Evolutionary conservation across 106 monocot species (phyloP).

Genomic region (Iris macrosiphon): DNA sequence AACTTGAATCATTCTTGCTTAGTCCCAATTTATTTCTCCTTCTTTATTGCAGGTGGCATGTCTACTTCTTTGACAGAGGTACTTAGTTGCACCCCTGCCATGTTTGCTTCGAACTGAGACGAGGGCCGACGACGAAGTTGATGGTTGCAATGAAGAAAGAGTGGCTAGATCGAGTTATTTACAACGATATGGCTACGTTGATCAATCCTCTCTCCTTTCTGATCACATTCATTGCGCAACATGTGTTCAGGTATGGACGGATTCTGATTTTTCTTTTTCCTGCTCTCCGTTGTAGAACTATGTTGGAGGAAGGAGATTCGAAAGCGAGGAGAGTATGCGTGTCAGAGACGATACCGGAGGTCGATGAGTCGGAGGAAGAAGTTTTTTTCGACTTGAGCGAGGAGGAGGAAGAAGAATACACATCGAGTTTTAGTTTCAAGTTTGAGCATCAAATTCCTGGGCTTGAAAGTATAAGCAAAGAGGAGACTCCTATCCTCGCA

Average conservation of each 20-base stretch:
- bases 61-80: constrained; percentile 1
- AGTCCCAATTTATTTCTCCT: background rate
- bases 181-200: constrained; percentile 17
- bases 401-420: constrained; percentile 9
- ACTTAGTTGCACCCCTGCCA: background rate
- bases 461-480: background rate
- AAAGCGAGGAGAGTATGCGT: background rate
- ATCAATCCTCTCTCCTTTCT: constrained; percentile 12
- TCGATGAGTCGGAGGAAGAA: background rate
- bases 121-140: background rate
- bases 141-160: background rate
- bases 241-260: constrained; percentile 29
- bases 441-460: constrained; percentile 39
- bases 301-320: background rate
- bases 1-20: background rate
- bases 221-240: constrained; percentile 13
- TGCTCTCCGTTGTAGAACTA: constrained; percentile 11
- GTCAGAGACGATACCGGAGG: background rate
- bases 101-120: constrained; percentile 15
- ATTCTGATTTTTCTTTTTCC: background rate
- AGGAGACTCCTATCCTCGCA: background rate
- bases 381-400: background rate
- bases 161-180: background rate
- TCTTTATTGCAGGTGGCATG: constrained; percentile 1
- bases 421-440: constrained; percentile 44